Evolutionary conservation across 192 early-diverging fungal genomes (phyloP).

Genomic region (Dimargaris verticillata): DNA sequence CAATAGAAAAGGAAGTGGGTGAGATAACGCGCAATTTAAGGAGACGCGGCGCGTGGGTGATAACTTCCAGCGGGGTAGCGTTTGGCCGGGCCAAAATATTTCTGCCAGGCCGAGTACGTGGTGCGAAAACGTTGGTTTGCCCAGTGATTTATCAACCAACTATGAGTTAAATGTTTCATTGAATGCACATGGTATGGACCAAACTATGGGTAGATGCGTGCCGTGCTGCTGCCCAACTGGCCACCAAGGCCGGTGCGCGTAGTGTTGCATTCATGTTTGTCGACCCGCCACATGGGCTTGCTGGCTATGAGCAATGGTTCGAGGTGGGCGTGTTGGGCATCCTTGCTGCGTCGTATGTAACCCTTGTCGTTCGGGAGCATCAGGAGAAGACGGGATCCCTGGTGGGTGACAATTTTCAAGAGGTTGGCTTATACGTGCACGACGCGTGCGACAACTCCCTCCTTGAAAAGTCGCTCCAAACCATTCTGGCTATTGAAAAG

Average conservation of each 20-base stretch:
- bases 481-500: slow-evolving; percentile 40
- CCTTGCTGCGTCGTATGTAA: slow-evolving; percentile 54
- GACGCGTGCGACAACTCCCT: neutral
- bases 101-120: too few relatives aligned
- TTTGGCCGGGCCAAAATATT: too few relatives aligned
- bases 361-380: slow-evolving; percentile 61
- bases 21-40: too few relatives aligned
- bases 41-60: too few relatives aligned
- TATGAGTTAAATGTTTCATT: too few relatives aligned
- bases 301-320: slow-evolving; percentile 48
- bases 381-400: neutral
- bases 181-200: too few relatives aligned
- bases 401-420: slow-evolving; percentile 16
- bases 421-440: slow-evolving; percentile 32
- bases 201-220: slow-evolving; percentile 48
- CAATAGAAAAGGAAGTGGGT: too few relatives aligned
- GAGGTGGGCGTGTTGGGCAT: slow-evolving; percentile 60
- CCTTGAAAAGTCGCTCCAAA: neutral
- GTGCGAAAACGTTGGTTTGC: too few relatives aligned
- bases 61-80: too few relatives aligned
- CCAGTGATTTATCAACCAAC: too few relatives aligned
- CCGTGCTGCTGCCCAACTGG: slow-evolving; percentile 43
- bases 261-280: slow-evolving; percentile 44
- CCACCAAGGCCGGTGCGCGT: slow-evolving; percentile 42
- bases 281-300: slow-evolving; percentile 22